Evolutionary conservation across 2,329 filamentous ascomycete species (phyloP).

Genomic region (Ceratocystiopsis brevicomis): DNA sequence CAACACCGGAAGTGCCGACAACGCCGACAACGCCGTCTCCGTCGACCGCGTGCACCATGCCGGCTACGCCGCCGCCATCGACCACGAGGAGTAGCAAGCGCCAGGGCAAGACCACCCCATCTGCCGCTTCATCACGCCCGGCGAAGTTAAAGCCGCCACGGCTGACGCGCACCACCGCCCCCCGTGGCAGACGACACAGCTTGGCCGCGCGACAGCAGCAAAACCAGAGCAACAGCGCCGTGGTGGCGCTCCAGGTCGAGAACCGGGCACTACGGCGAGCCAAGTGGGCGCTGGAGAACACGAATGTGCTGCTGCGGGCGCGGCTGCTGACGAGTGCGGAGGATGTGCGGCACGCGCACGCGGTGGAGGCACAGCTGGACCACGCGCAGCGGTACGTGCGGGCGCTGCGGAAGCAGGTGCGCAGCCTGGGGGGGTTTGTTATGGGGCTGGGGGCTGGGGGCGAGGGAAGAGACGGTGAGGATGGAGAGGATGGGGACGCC

Average conservation of each 20-base stretch:
- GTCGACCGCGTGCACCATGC: too few species aligned
- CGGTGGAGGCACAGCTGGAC: background rate
- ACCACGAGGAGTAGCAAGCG: too few species aligned
- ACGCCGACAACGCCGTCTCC: too few species aligned
- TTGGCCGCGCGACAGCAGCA: too few species aligned
- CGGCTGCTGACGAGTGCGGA: background rate
- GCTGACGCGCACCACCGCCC: too few species aligned
- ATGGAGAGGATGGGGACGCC: background rate
- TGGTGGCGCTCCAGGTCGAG: background rate
- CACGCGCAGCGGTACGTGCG: background rate
- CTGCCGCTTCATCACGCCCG: too few species aligned
- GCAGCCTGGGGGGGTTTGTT: background rate
- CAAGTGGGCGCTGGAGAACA: background rate
- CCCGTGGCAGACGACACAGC: too few species aligned
- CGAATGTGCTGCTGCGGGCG: background rate
- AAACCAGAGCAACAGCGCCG: background rate
- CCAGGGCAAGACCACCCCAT: too few species aligned
- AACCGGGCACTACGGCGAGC: background rate
- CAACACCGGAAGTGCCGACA: too few species aligned
- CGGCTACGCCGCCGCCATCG: too few species aligned
- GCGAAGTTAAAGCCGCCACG: too few species aligned
- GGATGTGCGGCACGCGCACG: background rate
- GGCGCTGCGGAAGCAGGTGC: conserved; percentile 1
- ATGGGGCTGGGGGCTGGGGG: background rate
- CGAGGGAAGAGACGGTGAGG: background rate